These are phyloP conservation scores for Monosporozyma aquatica DNA, from an alignment of 805 yeast genomes.

Conservation along the genomic window DNA sequence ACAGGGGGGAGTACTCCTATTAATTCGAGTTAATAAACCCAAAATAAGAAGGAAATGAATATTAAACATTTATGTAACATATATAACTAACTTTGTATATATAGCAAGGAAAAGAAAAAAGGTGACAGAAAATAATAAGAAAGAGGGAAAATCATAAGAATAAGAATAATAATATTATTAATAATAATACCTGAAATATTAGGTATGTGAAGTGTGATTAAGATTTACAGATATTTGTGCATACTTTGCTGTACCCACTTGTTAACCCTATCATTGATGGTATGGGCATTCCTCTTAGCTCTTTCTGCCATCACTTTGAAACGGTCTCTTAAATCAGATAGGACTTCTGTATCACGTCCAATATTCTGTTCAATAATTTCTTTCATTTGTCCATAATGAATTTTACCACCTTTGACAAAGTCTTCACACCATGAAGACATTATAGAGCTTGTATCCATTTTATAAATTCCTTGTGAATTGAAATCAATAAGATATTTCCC, in stretches of 20 bases:
- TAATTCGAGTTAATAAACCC: no score
- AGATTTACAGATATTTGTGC: not conserved
- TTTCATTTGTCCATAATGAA: not conserved
- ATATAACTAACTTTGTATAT: no score
- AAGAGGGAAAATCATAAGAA: no score
- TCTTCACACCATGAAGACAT: slow-evolving; percentile 7
- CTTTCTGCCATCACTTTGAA: not conserved
- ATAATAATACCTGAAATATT: no score
- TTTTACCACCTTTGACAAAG: not conserved
- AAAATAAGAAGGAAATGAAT: no score
- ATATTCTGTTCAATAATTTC: not conserved
- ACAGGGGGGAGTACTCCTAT: no score
- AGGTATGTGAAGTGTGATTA: no score
- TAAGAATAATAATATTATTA: no score
- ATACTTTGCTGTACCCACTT: not conserved
- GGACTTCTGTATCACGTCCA: not conserved
- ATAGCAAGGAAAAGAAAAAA: no score
- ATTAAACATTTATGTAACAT: no score
- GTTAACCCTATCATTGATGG: not conserved
- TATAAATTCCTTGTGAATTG: slow-evolving; percentile 10
- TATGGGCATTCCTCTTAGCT: not conserved
- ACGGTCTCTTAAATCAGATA: not conserved
- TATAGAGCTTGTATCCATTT: slow-evolving; percentile 14
- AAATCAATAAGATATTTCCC: slow-evolving; percentile 22
- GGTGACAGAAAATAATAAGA: no score